Conservation (phyloP, 768 basidiomycete species). For the Neoboletus magnificus region DNA sequence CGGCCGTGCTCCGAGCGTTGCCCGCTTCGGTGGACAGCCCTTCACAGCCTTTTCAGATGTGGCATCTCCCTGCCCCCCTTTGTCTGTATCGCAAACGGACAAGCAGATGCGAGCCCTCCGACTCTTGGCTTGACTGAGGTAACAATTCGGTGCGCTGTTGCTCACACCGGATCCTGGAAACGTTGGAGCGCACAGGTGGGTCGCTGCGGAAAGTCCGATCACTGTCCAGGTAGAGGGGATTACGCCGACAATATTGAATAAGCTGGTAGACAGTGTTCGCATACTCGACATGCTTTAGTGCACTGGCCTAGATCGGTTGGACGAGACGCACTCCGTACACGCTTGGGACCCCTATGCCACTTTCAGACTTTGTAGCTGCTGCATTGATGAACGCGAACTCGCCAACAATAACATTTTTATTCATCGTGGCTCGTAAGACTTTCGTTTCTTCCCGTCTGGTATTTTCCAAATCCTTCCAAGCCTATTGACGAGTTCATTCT, state of each 20-base stretch:
- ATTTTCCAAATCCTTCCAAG: too few relatives aligned
- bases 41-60: neutral
- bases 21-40: neutral
- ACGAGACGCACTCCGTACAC: neutral
- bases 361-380: neutral
- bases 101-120: neutral
- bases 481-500: too few relatives aligned
- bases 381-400: neutral
- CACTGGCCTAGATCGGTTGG: too few relatives aligned
- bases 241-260: neutral
- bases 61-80: neutral
- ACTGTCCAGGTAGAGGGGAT: neutral
- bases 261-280: neutral
- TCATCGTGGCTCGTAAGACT: too few relatives aligned
- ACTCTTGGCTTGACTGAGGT: neutral
- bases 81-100: neutral
- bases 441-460: too few relatives aligned
- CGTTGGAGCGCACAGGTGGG: neutral
- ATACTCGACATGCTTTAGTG: neutral
- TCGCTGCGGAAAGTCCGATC: neutral
- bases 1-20: neutral
- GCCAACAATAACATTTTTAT: too few relatives aligned
- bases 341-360: neutral
- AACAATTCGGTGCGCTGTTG: neutral
- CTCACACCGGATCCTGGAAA: neutral